A percentile compares a stretch with the other conserved stretches of the same genome.
Evolutionary conservation across 345 rosid genomes (phyloP).

Genomic region (Citrus trifoliata): DNA sequence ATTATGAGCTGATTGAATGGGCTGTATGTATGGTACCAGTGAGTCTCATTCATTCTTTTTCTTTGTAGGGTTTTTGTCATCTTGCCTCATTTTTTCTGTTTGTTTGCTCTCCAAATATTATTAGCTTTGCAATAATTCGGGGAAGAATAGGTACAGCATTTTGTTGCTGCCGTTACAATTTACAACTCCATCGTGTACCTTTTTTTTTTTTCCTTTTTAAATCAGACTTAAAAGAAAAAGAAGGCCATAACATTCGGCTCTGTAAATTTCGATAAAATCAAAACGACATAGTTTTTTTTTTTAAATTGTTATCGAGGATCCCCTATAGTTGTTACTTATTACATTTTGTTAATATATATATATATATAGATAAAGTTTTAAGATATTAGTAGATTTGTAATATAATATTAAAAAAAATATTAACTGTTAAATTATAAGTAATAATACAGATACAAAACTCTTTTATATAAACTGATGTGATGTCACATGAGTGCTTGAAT

Average conservation of each 20-base stretch:
- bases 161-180: not conserved
- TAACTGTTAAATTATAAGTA: no score
- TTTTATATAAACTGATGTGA: no score
- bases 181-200: no score
- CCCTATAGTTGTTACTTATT: not conserved
- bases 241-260: no score
- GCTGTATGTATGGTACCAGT: not conserved
- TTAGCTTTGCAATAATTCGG: not conserved
- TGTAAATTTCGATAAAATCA: no score
- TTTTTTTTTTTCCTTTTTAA: no score
- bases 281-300: not conserved
- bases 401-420: no score
- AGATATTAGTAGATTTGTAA: no score
- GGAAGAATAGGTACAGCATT: not conserved
- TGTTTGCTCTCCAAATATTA: not conserved
- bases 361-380: no score
- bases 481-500: no score
- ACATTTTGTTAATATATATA: no score
- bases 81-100: not conserved
- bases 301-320: not conserved
- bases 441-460: rapidly evolving
- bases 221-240: no score
- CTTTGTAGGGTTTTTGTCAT: not conserved
- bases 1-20: conserved; percentile 19
- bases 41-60: not conserved